Percentiles rank a stretch among this genome's conserved stretches.
These are phyloP conservation scores for Leucosporidium yakuticum DNA, from an alignment of 768 basidiomycete genomes.

Conservation along the genomic window DNA sequence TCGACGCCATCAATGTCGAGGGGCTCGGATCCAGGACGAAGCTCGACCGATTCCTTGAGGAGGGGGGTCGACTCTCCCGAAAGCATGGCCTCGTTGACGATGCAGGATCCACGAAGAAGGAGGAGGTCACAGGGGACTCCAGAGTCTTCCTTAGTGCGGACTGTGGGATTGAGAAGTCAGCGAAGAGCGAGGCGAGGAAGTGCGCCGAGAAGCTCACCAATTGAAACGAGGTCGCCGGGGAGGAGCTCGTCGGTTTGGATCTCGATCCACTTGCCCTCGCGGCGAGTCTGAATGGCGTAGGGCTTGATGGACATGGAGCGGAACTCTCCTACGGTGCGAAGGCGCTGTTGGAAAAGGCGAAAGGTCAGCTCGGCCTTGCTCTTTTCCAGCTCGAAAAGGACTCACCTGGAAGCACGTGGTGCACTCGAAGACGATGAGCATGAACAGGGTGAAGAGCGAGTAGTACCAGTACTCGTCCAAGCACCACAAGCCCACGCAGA, in stretches of 20 bases:
- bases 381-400: neutral
- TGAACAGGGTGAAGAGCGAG: conserved; percentile 91
- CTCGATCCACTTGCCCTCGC: conserved; percentile 68
- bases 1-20: conserved; percentile 82
- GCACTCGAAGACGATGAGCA: conserved; percentile 97
- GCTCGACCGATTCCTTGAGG: conserved; percentile 87
- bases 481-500: conserved; percentile 96
- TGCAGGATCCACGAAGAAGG: conserved; percentile 82
- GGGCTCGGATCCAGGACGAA: conserved; percentile 64
- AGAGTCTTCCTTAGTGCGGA: conserved; percentile 61
- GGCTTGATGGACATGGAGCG: conserved; percentile 92
- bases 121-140: conserved; percentile 89
- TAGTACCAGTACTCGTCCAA: conserved; percentile 99
- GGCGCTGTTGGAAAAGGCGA: conserved; percentile 54
- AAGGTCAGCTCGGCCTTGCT: conserved; percentile 8
- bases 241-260: conserved; percentile 79
- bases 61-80: conserved; percentile 97
- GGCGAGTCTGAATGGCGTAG: conserved; percentile 73
- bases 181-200: neutral
- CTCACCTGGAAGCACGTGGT: conserved; percentile 94
- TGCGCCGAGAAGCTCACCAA: conserved; percentile 53
- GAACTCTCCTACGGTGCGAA: conserved; percentile 88
- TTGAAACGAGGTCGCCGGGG: conserved; percentile 81
- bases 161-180: conserved; percentile 31
- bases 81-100: conserved; percentile 99